Base-by-base conservation (phyloP, 495 filamentous ascomycete species). In the Astrocystis sublimbata region DNA sequence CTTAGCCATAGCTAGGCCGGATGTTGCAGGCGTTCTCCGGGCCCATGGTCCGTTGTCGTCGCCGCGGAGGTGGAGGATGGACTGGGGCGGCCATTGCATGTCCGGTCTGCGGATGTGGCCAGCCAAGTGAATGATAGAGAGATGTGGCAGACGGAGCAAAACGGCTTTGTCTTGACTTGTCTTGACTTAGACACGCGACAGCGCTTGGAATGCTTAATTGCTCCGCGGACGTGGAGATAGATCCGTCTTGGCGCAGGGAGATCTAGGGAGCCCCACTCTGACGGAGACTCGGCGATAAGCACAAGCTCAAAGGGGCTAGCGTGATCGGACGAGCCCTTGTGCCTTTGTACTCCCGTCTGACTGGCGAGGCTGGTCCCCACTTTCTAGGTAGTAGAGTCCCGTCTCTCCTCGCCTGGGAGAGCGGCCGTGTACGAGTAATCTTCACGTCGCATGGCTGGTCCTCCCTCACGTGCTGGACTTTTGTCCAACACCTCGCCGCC, bases 211-310 rank as follows among this genome's bases (percentile, higher is more conserved):
- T 36, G 33, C 33, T 30, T n/a, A 23, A 10, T 6, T 30, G 46
- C 24, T 52, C 51, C 51, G 51, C 51, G 51, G 51, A 54, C 51
- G 51, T 19, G 51, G 51, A 54, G 51, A 54, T 54, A 17, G 51
- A n/a, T 3, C 46, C 26, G 21, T 19, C 19, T 26, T 4, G 8
- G 26, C 12, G 13, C 13, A 45, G 12, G 6, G 33, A 36, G 33
- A 36, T 36, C 33, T 13, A 36, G 13, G n/a, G n/a, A n/a, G n/a
- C 33, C 33, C 33, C 6, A 6, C 33, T 36, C 6, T 13, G 33
- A 36, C 33, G 33, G 33, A 36, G 6, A 13, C 33, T 36, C 33
- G 33, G 33, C 33, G 6, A 36, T 36, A 36, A 36, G 33, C 33
- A 36, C 33, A 13, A 13, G 13, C 33, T 36, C 6, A 13, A 36